Base-by-base conservation (phyloP, 2,329 filamentous ascomycete genomes). In the Xylariaceae sp. region DNA sequence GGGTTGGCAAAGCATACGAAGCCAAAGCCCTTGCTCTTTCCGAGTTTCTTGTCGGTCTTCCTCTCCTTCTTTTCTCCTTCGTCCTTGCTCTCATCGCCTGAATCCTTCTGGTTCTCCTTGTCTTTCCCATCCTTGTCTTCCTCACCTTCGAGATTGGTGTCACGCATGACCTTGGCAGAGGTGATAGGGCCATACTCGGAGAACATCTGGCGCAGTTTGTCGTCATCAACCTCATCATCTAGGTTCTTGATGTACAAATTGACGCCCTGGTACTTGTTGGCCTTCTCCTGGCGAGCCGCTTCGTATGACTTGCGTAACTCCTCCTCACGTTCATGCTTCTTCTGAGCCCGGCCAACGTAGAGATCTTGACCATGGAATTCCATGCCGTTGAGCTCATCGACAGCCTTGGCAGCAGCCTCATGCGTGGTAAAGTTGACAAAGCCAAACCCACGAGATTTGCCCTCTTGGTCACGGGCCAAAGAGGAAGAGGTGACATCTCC, bases 1-100 rank as follows among this genome's bases (percentile, higher is more conserved):
- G 95, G 93, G 84, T 96, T 98, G 86, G 91, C 95, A 84, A 99
- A 99, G 90, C 95, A 99, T 73, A 99, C 95, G 77, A 99, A 99
- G 71, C 95, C 95, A 76, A 99, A 99, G 76, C 95, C 95, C 85
- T 98, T 99, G 89, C 92, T 96, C 90, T 98, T 98, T 76, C 95
- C 95, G 60, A 96, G 84, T 80, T 84, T 87, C 76, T 83, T 84
- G 63, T 86, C 83, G 28, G 77, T 73, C 70, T 82, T 84, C 71
- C 85, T 84, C 78, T 79, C 82, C 76, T 87, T 86, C 73, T 86
- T 81, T 31, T 86, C 82, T 56, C 79, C 75, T 49, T 78, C 75
- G 63, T 85, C 78, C 64, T 80, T 78, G 60, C 78, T 70, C 68
- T 85, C 79, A 60, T 85, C 82, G 58, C 78, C 74, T 29, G 74